Evolutionary conservation across 179 eudicot species (phyloP).

Genomic region (Patellifolia procumbens): DNA sequence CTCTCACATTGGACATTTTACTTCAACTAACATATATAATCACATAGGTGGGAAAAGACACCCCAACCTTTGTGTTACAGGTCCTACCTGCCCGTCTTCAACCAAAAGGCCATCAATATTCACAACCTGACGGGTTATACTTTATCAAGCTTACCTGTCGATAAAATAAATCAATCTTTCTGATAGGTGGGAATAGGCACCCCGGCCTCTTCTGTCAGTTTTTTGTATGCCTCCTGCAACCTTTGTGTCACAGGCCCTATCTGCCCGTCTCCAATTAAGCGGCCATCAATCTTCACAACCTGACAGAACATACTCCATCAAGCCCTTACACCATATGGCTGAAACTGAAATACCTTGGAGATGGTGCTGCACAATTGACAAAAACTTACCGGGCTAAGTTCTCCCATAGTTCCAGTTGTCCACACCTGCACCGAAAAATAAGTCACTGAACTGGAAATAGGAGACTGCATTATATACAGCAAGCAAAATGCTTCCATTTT

Average conservation of each 20-base stretch:
- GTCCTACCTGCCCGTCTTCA: conserved; percentile 81
- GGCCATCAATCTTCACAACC: conserved; percentile 87
- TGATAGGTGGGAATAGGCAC: conserved; percentile 79
- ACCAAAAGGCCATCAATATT: conserved; percentile 77
- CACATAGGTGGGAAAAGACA: too few relatives aligned
- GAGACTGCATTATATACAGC: not conserved
- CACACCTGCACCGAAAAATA: conserved; percentile 61
- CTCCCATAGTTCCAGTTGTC: conserved; percentile 99
- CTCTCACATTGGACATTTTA: not conserved
- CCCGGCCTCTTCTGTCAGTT: conserved; percentile 61
- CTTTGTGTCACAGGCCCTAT: conserved; percentile 80
- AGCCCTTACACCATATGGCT: not conserved
- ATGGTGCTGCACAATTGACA: not conserved
- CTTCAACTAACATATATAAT: not conserved
- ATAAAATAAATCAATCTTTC: conserved; percentile 14
- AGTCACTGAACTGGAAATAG: not conserved
- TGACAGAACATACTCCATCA: conserved; percentile 29
- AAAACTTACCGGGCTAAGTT: conserved; percentile 87
- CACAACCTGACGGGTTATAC: conserved; percentile 51
- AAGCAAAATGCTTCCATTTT: not conserved
- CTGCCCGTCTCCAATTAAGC: conserved; percentile 66
- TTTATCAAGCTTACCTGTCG: conserved; percentile 23
- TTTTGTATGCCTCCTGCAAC: conserved; percentile 61
- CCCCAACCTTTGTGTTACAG: conserved; percentile 66
- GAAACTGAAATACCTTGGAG: too few relatives aligned